phyloP scores from a whole-genome alignment of 2,329 filamentous ascomycete species.

The Stagonosporopsis vannaccii region DNA sequence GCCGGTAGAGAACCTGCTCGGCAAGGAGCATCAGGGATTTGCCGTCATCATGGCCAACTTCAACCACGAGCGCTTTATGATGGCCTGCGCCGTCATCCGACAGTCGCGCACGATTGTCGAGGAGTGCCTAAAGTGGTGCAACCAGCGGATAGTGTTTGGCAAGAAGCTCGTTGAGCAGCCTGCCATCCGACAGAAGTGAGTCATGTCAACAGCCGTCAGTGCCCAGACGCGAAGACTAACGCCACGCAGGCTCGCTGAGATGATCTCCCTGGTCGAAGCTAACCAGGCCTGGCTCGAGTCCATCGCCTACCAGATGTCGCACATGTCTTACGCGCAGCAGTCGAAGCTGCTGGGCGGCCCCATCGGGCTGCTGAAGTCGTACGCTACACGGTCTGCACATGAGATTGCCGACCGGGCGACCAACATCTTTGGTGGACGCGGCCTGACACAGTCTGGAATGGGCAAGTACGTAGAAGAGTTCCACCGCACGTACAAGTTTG shows the following conservation, averaged over 20 bases:
- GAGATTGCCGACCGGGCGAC: conserved; percentile 84
- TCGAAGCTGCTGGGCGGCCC: conserved; percentile 78
- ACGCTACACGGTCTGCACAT: conserved; percentile 76
- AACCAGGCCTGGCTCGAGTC: conserved; percentile 86
- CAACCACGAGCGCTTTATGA: conserved; percentile 84
- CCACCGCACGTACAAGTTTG: conserved; percentile 80
- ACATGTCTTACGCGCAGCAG: conserved; percentile 82
- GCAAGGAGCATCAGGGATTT: conserved; percentile 85
- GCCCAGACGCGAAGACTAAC: neutral
- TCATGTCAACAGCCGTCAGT: conserved; percentile 4
- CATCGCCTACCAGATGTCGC: conserved; percentile 86
- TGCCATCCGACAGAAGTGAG: conserved; percentile 78
- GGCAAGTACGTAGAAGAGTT: conserved; percentile 84
- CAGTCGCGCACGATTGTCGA: conserved; percentile 75
- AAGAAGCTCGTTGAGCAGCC: conserved; percentile 85
- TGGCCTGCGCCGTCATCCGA: conserved; percentile 71
- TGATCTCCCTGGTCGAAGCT: conserved; percentile 83
- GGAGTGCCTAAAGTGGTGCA: conserved; percentile 86
- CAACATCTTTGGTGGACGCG: conserved; percentile 86
- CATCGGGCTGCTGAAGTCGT: conserved; percentile 83
- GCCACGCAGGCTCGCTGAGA: conserved; percentile 72
- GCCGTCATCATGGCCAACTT: conserved; percentile 86
- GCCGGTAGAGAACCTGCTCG: conserved; percentile 77
- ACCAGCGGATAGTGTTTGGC: conserved; percentile 84
- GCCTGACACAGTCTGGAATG: conserved; percentile 83